Evolutionary conservation across 805 yeast genomes (phyloP).

Genomic region (Martiniozyma abietophila): DNA sequence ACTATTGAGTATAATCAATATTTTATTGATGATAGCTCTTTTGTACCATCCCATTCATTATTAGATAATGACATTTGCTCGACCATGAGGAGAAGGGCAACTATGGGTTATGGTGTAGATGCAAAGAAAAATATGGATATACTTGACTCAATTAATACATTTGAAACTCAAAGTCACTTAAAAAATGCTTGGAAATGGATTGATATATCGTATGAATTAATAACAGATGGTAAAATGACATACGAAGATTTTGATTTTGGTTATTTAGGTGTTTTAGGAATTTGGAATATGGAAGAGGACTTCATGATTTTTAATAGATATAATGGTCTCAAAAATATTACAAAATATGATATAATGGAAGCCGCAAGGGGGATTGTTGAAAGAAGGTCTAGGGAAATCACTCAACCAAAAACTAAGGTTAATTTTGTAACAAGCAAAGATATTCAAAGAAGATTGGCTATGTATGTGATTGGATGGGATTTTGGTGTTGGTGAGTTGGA

Average conservation of each 20-base stretch:
- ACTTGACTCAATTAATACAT: constrained; percentile 40
- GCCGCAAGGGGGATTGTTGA: constrained; percentile 45
- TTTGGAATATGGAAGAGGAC: constrained; percentile 72
- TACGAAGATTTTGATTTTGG: constrained; percentile 70
- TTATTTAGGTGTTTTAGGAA: constrained; percentile 78
- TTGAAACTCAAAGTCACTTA: constrained; percentile 47
- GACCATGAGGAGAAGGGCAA: constrained; percentile 63
- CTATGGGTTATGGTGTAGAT: constrained; percentile 62
- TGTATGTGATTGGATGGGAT: constrained; percentile 88
- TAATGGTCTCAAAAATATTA: constrained; percentile 22
- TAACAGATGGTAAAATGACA: constrained; percentile 56
- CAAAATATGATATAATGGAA: constrained; percentile 34
- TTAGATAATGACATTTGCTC: constrained; percentile 67
- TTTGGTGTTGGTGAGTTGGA: constrained; percentile 69
- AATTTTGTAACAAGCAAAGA: constrained; percentile 46
- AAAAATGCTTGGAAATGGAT: constrained; percentile 92
- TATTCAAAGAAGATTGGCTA: constrained; percentile 65
- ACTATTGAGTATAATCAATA: constrained; percentile 10
- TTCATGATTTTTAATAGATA: constrained; percentile 33
- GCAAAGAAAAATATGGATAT: constrained; percentile 54
- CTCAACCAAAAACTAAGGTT: constrained; percentile 33
- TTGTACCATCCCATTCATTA: constrained; percentile 24
- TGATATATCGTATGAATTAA: constrained; percentile 56
- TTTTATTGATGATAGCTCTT: constrained; percentile 19
- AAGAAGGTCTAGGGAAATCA: constrained; percentile 35